Evolutionary conservation across 192 early-diverging fungal genomes (phyloP), one percentile per base, ranked within the genome.

Genomic region (Coemansia sp.): DNA sequence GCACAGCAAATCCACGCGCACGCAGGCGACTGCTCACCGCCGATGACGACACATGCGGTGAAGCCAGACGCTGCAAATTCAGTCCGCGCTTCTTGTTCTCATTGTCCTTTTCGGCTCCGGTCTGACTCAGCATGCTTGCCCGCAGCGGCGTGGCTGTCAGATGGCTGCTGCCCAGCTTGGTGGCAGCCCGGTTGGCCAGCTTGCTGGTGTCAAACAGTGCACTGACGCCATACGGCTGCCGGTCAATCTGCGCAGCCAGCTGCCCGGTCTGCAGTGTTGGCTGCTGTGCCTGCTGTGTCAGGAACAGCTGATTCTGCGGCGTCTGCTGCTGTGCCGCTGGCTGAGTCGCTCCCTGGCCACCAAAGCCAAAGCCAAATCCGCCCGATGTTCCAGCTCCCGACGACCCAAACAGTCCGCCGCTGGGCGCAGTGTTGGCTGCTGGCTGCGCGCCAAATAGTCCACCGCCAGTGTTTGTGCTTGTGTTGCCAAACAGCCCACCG

Each of bases 211-310:
- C 81, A 65, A 97, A 93, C 29, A 97, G 79, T 35, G 93, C 88
- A 54, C 88, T 93, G 47, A 79, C 77, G 24, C 96, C 96, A 71
- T 96, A 98, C 8, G 94, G 94, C 66, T 92, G 89, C 56, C 83
- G 79, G 58, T 94, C 93, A 56, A 98, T 88, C 21, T 85, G 82
- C 4, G 94, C 94, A 10, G 86, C 77, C 22, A 95, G 67, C 38
- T 50, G 60, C 14, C 50, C 60, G 0, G 58, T 32, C 55, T 59
- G 67, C 45, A 79, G 56, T 35, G 37, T 73, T 6, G 56, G 14
- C 57, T 14, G 22, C 56, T 65, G 63, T 4, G 12, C 27, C 47
- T 37, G 50, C 58, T 59, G 60, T n/a, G 25, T 39, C 3, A 15
- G 19, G 54, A 61, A 63, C 48, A 63, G 39, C 15, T 37, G 32